A percentile compares a stretch with the other conserved stretches of the same genome.
Conservation (phyloP, 768 basidiomycete genomes). For the Hirschioporus abietinus region DNA sequence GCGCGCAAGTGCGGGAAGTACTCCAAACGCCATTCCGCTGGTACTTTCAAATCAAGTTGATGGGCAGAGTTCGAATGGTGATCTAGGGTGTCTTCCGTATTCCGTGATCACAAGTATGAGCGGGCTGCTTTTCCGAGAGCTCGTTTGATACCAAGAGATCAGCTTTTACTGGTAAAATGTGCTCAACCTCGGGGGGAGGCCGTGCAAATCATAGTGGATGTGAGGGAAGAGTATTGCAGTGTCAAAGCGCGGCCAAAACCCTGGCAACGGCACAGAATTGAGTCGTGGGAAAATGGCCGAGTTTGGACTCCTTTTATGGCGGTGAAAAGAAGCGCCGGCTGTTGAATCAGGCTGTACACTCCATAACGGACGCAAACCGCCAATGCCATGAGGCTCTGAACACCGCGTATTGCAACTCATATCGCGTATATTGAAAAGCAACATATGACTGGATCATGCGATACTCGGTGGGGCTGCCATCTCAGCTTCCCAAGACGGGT, state of each 20-base stretch:
- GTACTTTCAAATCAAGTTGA: neutral
- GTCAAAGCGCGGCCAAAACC: neutral
- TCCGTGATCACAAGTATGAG: neutral
- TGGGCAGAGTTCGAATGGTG: neutral
- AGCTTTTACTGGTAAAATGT: neutral
- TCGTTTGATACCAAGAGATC: no score
- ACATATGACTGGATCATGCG: slow-evolving; percentile 1
- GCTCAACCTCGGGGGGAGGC: no score
- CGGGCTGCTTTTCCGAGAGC: neutral
- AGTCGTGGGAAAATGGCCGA: neutral
- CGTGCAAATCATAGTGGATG: neutral
- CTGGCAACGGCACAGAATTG: neutral
- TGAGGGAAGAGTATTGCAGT: neutral
- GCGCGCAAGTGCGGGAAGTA: neutral
- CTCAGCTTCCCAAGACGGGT: neutral
- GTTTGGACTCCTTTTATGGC: no score
- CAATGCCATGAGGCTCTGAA: neutral
- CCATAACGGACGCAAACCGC: neutral
- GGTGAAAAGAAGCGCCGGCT: neutral
- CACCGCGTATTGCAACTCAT: neutral
- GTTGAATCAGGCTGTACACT: neutral
- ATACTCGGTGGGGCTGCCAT: neutral
- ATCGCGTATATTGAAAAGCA: neutral
- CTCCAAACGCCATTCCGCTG: neutral
- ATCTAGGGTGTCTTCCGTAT: neutral